Evolutionary conservation across 148 eudicot genomes (phyloP).

Genomic region (Talinum fruticosum): DNA sequence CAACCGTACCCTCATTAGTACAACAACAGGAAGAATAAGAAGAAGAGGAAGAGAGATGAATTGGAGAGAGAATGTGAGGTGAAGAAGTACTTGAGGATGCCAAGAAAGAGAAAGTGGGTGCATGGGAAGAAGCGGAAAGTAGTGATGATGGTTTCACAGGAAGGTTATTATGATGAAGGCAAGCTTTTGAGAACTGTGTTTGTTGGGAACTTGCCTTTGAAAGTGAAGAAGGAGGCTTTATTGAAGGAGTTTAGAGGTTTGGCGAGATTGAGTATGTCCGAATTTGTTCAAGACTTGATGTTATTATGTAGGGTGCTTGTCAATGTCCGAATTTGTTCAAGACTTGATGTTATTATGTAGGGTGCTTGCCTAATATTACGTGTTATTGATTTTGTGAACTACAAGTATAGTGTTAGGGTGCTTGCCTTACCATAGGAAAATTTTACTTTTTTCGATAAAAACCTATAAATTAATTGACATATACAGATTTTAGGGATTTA

Average conservation of each 20-base stretch:
- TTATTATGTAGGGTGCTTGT: too few species aligned
- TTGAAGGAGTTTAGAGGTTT: constrained; percentile 68
- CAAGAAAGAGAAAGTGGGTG: constrained; percentile 27
- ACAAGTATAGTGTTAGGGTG: too few species aligned
- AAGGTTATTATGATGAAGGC: constrained; percentile 89
- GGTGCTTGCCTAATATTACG: too few species aligned
- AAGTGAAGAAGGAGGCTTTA: constrained; percentile 76
- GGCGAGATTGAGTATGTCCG: constrained; percentile 89
- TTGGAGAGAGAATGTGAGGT: constrained; percentile 66
- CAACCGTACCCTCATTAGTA: too few species aligned
- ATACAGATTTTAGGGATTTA: too few species aligned
- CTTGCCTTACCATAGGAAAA: too few species aligned
- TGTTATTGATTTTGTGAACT: too few species aligned
- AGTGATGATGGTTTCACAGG: constrained; percentile 54
- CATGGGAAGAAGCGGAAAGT: constrained; percentile 77
- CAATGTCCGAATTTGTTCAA: too few species aligned
- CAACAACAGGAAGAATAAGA: constrained; percentile 54
- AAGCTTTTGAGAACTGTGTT: constrained; percentile 89
- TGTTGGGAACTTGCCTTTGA: constrained; percentile 91
- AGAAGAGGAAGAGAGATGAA: constrained; percentile 88
- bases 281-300: too few species aligned
- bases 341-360: too few species aligned
- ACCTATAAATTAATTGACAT: too few species aligned
- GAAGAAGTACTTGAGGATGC: constrained; percentile 30
- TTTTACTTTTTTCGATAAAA: too few species aligned